Evolutionary conservation across 2,329 filamentous ascomycete genomes (phyloP).

Genomic region (Colletotrichum tanaceti): DNA sequence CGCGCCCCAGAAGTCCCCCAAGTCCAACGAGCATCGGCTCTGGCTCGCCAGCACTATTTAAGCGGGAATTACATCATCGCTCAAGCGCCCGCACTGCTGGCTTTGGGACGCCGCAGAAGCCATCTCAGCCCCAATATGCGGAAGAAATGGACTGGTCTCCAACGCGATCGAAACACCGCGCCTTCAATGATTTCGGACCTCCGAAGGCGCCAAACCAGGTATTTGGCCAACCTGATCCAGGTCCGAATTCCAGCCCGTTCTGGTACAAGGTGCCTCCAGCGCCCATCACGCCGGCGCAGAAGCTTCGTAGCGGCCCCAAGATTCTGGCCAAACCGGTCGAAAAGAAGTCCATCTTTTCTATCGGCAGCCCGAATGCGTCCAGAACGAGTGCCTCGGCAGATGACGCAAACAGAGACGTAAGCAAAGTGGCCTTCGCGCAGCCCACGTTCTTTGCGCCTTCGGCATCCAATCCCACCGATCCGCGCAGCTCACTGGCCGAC

Average conservation of each 20-base stretch:
- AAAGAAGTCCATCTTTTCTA: slow-evolving; percentile 65
- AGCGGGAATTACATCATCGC: slow-evolving; percentile 33
- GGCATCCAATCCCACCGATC: slow-evolving; percentile 50
- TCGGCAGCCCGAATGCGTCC: slow-evolving; percentile 41
- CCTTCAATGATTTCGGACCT: slow-evolving; percentile 61
- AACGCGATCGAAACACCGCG: slow-evolving; percentile 66
- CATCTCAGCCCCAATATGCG: slow-evolving; percentile 51
- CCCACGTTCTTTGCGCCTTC: slow-evolving; percentile 69
- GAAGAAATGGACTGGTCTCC: slow-evolving; percentile 83
- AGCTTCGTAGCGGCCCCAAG: slow-evolving; percentile 70
- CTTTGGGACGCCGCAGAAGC: slow-evolving; percentile 41
- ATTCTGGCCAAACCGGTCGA: slow-evolving; percentile 61
- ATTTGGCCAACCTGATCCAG: slow-evolving; percentile 60
- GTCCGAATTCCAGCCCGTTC: slow-evolving; percentile 66
- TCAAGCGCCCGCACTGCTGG: slow-evolving; percentile 29
- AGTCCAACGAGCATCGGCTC: slow-evolving; percentile 32
- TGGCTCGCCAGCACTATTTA: slow-evolving; percentile 43
- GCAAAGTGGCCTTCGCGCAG: slow-evolving; percentile 63
- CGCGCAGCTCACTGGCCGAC: slow-evolving; percentile 58
- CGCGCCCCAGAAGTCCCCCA: slow-evolving; percentile 21
- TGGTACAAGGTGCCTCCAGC: slow-evolving; percentile 77
- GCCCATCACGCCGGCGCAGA: slow-evolving; percentile 73
- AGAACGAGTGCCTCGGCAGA: slow-evolving; percentile 3
- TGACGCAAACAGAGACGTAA: slow-evolving; percentile 31
- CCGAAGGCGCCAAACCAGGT: slow-evolving; percentile 54